phyloP scores from a whole-genome alignment of 2,329 filamentous ascomycete species.

The Colletotrichum sp. region DNA sequence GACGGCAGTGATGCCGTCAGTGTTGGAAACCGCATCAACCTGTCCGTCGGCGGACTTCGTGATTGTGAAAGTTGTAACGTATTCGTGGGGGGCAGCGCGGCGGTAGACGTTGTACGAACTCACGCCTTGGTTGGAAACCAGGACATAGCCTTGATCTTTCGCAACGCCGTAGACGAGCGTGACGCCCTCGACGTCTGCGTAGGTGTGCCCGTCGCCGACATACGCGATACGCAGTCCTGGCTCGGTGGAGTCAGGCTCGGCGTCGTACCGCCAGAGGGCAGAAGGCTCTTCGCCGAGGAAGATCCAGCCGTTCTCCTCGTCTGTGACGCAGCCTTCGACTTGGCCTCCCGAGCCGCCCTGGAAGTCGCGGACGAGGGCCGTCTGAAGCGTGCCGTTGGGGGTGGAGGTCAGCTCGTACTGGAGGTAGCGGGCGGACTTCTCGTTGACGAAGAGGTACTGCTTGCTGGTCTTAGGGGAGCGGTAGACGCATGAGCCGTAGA shows the following conservation, averaged over 20 bases:
- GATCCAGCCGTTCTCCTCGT: constrained; percentile 55
- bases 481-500: constrained; percentile 60
- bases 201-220: constrained; percentile 52
- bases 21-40: constrained; percentile 58
- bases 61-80: constrained; percentile 54
- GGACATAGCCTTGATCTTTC: constrained; percentile 50
- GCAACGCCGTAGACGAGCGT: constrained; percentile 52
- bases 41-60: constrained; percentile 42
- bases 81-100: constrained; percentile 52
- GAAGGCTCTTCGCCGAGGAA: constrained; percentile 58
- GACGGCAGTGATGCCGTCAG: constrained; percentile 55
- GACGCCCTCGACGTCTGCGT: constrained; percentile 60
- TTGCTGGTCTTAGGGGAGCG: constrained; percentile 49
- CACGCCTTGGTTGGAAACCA: constrained; percentile 58
- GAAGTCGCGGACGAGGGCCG: constrained; percentile 55
- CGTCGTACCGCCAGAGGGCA: constrained; percentile 57
- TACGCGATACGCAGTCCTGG: constrained; percentile 41
- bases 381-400: constrained; percentile 45
- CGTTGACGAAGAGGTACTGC: constrained; percentile 60
- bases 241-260: constrained; percentile 48
- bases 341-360: constrained; percentile 55
- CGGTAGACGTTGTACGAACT: constrained; percentile 58
- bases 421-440: constrained; percentile 57
- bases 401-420: constrained; percentile 54
- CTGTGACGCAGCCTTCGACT: constrained; percentile 58